These are phyloP conservation scores for Somion occarium DNA, from an alignment of 1,284 basidiomycete species.

Conservation along the genomic window DNA sequence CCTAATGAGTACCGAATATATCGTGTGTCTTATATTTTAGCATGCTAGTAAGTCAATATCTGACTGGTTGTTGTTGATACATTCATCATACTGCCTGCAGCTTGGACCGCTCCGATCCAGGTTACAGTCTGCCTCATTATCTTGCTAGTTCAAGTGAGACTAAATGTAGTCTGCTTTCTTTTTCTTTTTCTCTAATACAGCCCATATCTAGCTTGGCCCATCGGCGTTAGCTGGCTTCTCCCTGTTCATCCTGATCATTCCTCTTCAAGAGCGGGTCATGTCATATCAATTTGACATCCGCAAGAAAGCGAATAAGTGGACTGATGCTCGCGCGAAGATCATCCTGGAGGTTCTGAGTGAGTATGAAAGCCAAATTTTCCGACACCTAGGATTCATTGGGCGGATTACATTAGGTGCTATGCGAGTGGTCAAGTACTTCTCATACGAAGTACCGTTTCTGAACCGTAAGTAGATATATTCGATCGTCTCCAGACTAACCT, in stretches of 20 bases:
- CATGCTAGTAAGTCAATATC: constrained; percentile 39
- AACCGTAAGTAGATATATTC: constrained; percentile 37
- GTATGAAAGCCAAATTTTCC: constrained; percentile 11
- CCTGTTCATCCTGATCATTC: constrained; percentile 64
- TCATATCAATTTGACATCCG: constrained; percentile 59
- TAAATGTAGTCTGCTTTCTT: not conserved
- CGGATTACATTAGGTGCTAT: constrained; percentile 43
- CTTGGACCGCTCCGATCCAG: constrained; percentile 72
- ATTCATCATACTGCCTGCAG: constrained; percentile 20
- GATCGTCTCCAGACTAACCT: constrained; percentile 3
- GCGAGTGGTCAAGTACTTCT: constrained; percentile 76
- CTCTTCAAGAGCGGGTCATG: constrained; percentile 72
- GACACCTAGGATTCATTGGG: not conserved
- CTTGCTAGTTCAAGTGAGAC: constrained; percentile 49
- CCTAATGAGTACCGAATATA: not conserved
- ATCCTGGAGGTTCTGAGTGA: constrained; percentile 61
- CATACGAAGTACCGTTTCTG: constrained; percentile 63
- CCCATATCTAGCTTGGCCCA: constrained; percentile 53
- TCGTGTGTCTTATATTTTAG: constrained; percentile 21
- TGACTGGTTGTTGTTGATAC: not conserved
- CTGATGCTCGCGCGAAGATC: constrained; percentile 64
- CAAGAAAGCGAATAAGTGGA: constrained; percentile 60
- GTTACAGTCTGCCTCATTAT: constrained; percentile 57
- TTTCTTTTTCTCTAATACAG: not conserved
- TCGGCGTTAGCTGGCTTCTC: constrained; percentile 77